Evolutionary conservation across 176 grass and related monocot genomes (phyloP), one percentile per base, ranked within the genome.

Genomic region (Miscanthus lutarioriparius): DNA sequence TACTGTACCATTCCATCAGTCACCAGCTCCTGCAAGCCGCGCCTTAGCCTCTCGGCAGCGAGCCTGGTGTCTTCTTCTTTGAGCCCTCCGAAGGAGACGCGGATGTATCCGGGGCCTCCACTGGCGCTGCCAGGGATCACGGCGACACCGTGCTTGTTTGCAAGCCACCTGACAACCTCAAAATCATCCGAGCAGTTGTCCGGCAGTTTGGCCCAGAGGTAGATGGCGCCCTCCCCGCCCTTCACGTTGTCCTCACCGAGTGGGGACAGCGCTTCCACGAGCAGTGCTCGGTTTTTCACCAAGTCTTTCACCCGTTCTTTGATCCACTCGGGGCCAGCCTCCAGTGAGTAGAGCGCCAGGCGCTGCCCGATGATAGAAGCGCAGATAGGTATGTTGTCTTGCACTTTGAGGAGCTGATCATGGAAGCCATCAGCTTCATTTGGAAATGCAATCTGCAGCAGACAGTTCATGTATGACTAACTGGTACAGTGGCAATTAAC

Each of bases 371-470:
- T 90, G 62, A 99, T 92, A 4, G 96, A 92, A 35, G 96, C 96
- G 47, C 96, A 99, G 19, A 99, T 99, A 23, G 96, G 96, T 72
- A 99, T 99, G 84, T 94, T 96, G 66, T 99, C 96, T 84, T 99
- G 96, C 63, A 96, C 89, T 84, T 99, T 99, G 77, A 99, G 91
- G 66, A 99, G 93, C 79, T 89, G 88, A n/a, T 90, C 93, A 6
- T 80, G 91, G 76, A 99, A 86, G 83, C 93, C 89, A 8, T 87
- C 87, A n/a, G 25, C 90, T 72, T 87, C 93, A 64, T 62, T 89
- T 79, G 96, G 91, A 83, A 96, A 92, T 64, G 96, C 96, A 53
- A 99, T 99, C 96, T 99, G 86, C 82, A 91, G 74, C 28, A 69
- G 45, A 81, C 39, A 85, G n/a, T 36, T 41, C 19, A 43, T 64